phyloP scores from a whole-genome alignment of 2,329 filamentous ascomycete species.

The Alternaria sp. region DNA sequence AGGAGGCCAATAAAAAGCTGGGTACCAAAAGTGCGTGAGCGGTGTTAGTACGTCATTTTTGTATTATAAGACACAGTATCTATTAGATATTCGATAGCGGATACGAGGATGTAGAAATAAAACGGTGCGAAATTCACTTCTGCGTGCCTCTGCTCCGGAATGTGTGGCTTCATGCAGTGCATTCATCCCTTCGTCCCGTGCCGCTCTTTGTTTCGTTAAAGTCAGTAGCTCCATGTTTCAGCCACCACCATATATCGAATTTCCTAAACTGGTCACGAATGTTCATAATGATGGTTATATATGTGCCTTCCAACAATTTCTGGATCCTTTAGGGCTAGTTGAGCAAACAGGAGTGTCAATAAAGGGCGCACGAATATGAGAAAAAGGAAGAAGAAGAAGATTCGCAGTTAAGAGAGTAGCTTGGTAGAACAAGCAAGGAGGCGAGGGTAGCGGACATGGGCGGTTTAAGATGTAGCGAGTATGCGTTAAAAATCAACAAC shows the following conservation, averaged over 20 bases:
- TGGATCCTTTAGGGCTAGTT: fast-evolving
- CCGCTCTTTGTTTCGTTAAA: neutral
- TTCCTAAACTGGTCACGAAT: neutral
- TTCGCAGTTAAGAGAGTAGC: neutral
- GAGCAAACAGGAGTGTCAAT: neutral
- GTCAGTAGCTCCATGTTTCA: neutral
- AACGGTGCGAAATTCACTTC: no score
- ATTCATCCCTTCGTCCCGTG: neutral
- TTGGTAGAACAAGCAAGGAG: fast-evolving
- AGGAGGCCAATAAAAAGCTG: constrained; percentile 7
- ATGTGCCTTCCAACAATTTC: neutral
- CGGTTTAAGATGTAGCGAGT: neutral
- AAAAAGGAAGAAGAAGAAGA: neutral
- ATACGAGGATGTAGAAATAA: neutral
- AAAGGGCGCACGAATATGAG: neutral
- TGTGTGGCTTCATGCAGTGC: neutral
- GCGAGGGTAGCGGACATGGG: neutral
- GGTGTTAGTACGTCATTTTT: neutral
- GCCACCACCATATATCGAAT: neutral
- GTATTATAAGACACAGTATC: neutral
- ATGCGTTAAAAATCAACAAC: neutral
- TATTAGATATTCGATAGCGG: neutral
- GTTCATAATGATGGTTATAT: neutral
- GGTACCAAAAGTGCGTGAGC: neutral
- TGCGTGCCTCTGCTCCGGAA: neutral